Base-by-base conservation (phyloP, 371 early-diverging fungal species). In the Apophysomyces sp. region DNA sequence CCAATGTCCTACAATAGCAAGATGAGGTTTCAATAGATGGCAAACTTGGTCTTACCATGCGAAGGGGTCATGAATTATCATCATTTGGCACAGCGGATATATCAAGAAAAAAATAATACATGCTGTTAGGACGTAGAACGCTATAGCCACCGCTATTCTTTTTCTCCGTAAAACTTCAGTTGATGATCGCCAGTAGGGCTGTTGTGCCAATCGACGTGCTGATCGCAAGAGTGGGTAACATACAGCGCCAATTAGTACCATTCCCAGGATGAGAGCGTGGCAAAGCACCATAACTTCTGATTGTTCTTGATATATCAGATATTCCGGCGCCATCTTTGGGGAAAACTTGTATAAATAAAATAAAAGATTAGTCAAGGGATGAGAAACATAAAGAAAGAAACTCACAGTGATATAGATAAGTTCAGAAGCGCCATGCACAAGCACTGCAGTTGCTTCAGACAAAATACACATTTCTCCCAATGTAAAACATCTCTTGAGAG, bases 401-500 rank as follows among this genome's bases (percentile, higher is more conserved):
- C 64, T 69, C 67, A 74, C 66, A 32, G 60, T 62, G 21, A 53
- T 32, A 37, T 41, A 68, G 55, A 76, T 65, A 18, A 68, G 68
- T 60, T 78, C 79, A 16, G 70, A 8, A 15, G 77, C 69, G 7
- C 69, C 72, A 60, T 76, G 66, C 0, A 82, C 71, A 37, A 89
- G 65, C 4, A 87, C 60, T 2, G 88, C 81, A 3, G 83, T 61
- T 0, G 81, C 80, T 65, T 90, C 85, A 0, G 86, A 77, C n/a
- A 89, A 59, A 8, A 91, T 69, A 16, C 81, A 80, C 73, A 88
- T 77, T 66, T 91, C 92, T 1, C 90, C 89, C 54, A 86, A 69
- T 0, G 92, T 89, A 67, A 91, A 90, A 37, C 83, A 82, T 9
- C 77, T 76, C 26, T 81, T 74, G 12, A 80, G 57, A 2, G 76